phyloP scores from a whole-genome alignment of 129 eudicot species.

The Oenanthe sinensis region DNA sequence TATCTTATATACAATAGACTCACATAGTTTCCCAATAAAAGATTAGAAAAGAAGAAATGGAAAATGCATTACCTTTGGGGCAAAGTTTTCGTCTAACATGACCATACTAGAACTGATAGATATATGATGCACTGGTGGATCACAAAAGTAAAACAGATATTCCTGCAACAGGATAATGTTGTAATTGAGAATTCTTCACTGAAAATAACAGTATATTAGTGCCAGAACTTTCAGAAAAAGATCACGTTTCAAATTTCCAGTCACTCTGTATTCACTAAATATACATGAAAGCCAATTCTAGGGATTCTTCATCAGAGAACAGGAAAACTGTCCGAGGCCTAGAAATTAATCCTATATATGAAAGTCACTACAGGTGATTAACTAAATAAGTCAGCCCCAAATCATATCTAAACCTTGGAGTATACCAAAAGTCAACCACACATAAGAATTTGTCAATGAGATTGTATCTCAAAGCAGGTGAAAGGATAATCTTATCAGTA shows the following conservation, averaged over 20 bases:
- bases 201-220: neutral
- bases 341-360: neutral
- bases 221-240: neutral
- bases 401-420: neutral
- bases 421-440: neutral
- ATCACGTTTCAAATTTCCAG: neutral
- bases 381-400: neutral
- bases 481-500: neutral
- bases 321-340: neutral
- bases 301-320: neutral
- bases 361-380: neutral
- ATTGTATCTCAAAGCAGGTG: neutral
- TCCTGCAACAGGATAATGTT: slow-evolving; percentile 36
- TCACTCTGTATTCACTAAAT: neutral
- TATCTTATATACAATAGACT: neutral
- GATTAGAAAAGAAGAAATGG: neutral
- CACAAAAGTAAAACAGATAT: slow-evolving; percentile 75
- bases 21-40: neutral
- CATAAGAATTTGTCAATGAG: neutral
- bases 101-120: slow-evolving; percentile 71
- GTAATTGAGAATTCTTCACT: neutral
- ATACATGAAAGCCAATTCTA: neutral
- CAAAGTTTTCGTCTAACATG: slow-evolving; percentile 77
- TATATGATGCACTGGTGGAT: slow-evolving; percentile 71
- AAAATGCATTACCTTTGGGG: slow-evolving; percentile 49